Evolutionary conservation across 208 protist genomes (phyloP).

Genomic region (Leishmania major): DNA sequence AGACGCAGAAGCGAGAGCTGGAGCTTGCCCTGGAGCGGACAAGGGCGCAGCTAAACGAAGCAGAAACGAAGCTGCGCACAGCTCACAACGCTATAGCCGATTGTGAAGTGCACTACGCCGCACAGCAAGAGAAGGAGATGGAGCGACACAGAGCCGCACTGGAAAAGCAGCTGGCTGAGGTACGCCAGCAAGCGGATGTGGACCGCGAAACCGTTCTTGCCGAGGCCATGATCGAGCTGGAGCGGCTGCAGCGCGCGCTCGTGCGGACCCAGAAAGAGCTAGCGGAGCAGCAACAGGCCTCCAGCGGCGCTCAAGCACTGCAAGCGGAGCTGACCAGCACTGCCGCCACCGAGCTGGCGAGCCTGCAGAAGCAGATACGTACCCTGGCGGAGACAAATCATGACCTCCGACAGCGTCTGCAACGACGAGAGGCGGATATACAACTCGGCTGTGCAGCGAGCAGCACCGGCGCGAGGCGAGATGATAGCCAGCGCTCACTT

Average conservation of each 20-base stretch:
- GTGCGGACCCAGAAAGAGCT: conserved; percentile 24
- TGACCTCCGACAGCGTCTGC: conserved; percentile 26
- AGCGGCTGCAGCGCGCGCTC: conserved; percentile 39
- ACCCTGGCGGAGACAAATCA: conserved; percentile 23
- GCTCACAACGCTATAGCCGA: conserved; percentile 15
- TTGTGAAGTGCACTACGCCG: conserved; percentile 11
- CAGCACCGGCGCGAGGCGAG: neutral
- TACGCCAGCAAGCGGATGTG: conserved; percentile 27
- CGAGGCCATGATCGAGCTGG: conserved; percentile 43
- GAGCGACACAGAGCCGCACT: conserved; percentile 21
- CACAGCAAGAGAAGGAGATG: conserved; percentile 25
- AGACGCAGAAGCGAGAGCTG: conserved; percentile 20
- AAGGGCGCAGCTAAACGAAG: conserved; percentile 10
- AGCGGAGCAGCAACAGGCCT: conserved; percentile 19
- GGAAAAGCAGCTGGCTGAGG: conserved; percentile 8
- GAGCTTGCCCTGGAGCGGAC: conserved; percentile 17
- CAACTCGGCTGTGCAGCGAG: neutral
- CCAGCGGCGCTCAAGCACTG: conserved; percentile 1
- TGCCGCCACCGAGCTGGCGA: conserved; percentile 3
- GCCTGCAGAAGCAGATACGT: conserved; percentile 20
- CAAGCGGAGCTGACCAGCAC: neutral
- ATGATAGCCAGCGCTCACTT: neutral
- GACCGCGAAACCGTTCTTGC: conserved; percentile 28
- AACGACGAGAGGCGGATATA: neutral
- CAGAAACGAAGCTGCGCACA: conserved; percentile 20